A percentile compares a stretch with the other conserved stretches of the same genome.
Evolutionary conservation across 768 basidiomycete species (phyloP).

Genomic region (Royoungia palumana): DNA sequence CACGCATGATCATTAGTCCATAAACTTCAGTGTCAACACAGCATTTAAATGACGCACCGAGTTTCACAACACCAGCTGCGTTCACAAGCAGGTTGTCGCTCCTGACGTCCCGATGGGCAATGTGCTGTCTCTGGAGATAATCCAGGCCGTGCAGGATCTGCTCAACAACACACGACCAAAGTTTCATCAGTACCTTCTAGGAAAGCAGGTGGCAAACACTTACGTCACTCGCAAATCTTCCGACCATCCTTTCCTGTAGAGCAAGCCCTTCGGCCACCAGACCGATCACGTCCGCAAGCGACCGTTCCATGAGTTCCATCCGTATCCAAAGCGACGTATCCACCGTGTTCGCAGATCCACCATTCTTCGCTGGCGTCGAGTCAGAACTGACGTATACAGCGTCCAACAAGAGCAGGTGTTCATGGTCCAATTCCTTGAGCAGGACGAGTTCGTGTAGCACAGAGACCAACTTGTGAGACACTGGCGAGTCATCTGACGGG

Average conservation of each 20-base stretch:
- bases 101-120: conserved; percentile 81
- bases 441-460: conserved; percentile 58
- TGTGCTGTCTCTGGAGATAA: conserved; percentile 59
- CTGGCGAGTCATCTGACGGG: conserved; percentile 25
- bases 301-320: conserved; percentile 90
- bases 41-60: conserved; percentile 46
- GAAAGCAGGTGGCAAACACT: conserved; percentile 29
- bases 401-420: conserved; percentile 65
- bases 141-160: conserved; percentile 66
- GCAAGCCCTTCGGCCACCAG: conserved; percentile 59
- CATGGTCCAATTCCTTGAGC: conserved; percentile 55
- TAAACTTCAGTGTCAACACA: background rate
- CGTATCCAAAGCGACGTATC: conserved; percentile 77
- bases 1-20: conserved; percentile 3
- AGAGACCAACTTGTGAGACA: conserved; percentile 61
- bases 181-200: background rate
- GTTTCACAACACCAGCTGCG: conserved; percentile 63
- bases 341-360: conserved; percentile 6
- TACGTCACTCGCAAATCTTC: conserved; percentile 75
- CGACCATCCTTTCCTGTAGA: conserved; percentile 66
- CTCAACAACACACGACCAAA: background rate
- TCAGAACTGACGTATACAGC: conserved; percentile 62
- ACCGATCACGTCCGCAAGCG: conserved; percentile 75
- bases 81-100: conserved; percentile 82
- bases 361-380: conserved; percentile 29